Base-by-base conservation (phyloP, 2,329 filamentous ascomycete species). In the Aspergillus floridensis region DNA sequence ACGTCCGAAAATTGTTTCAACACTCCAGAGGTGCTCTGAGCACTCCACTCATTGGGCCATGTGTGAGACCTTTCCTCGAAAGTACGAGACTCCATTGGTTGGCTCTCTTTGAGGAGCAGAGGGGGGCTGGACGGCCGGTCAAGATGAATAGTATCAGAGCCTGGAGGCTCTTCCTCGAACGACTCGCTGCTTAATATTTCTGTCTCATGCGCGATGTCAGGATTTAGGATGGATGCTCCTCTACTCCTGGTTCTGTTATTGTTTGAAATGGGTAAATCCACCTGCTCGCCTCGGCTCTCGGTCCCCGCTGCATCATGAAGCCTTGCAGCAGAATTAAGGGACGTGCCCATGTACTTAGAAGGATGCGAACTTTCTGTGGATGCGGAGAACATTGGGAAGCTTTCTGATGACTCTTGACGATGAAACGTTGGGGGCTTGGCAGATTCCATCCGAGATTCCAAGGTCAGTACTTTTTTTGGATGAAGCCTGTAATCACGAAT, bases 311-410 rank as follows among this genome's bases (percentile, higher is more conserved):
- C 29, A 44, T 67, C 65, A 48, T 72, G 68, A 14, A 70, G 57
- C 49, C 65, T 70, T 8, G 67, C 66, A 38, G 65, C 68, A 32
- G 75, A 74, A 12, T 73, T 74, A 46, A 82, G 81, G 0, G 84
- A 85, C 29, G 78, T 80, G 21, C 80, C 80, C 35, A 82, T 74
- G 4, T 83, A 86, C 56, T 79, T 79, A 5, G 77, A 79, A 55
- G 74, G 78, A 55, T 82, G 78, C 5, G 85, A 87, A 60, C 79
- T 80, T 61, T 83, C 83, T 1, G 83, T 82, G 10, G 85, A 85
- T n/a, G 83, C 82, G 44, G 84, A 86, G 63, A 88, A 86, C 81
- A 87, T 86, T 22, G 81, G 77, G 64, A 87, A 87, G 69, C 84
- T 87, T 62, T 87, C 85, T 6, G 81, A 79, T 24, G 84, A 87